Base-by-base conservation (phyloP, 345 rosid genomes). In the Linum trigynum region DNA sequence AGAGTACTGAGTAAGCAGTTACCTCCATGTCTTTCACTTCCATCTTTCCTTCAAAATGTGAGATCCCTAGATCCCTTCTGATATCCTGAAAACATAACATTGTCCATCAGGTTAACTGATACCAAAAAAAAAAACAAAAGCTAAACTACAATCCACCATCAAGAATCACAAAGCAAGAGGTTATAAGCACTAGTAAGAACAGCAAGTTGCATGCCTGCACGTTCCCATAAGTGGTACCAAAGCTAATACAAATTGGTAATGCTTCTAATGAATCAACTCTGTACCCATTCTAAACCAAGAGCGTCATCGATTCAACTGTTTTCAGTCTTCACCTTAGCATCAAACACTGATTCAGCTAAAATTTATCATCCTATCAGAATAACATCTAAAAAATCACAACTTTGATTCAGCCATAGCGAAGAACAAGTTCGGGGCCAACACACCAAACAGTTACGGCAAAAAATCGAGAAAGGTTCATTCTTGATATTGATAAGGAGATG, bases 41-140 rank as follows among this genome's bases (percentile, higher is more conserved):
- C 3, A 67, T n/a, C 43, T 66, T 78, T 38, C 68, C 77, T n/a
- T 66, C 71, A 35, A 76, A 69, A 40, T 63, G 63, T 10, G 81
- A 78, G 58, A 76, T 72, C 50, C 85, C 83, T 36, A 78, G 69
- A 61, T 78, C 82, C 68, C 83, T 72, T 62, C 76, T 77, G 57
- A 78, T 70, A 37, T 81, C 82, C 85, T 81, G 77, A 16, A 8
- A 55, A 17, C 23, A 39, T 39, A 38, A 23, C 39, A 2, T 38
- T 55, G 42, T 7, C 14, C 9, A n/a, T 12, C 11, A 16, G 55
- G 5, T 17, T 7, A 8, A 41, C 64, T 55, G 14, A 37, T 23
- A 23, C 32, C n/a, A n/a, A n/a, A n/a, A n/a, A n/a, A n/a, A n/a
- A 23, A 23, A 23, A 23, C 0, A 23, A 23, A 23, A 23, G 0